Evolutionary conservation across 768 basidiomycete species (phyloP), one percentile per base, ranked within the genome.

Genomic region (Mycena albidolilacea): DNA sequence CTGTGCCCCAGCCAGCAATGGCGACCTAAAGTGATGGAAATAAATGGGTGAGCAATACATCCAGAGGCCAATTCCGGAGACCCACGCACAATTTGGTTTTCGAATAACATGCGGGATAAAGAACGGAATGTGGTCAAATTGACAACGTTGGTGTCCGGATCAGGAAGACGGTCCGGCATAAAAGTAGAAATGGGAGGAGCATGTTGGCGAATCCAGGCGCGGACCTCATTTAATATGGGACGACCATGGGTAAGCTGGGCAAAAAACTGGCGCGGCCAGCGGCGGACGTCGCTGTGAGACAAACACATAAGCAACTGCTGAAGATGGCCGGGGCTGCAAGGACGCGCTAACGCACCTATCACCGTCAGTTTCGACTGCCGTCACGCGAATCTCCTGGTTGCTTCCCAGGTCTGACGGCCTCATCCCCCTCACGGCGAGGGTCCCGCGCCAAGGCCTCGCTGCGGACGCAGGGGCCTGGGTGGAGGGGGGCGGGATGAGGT

Each of bases 311-410:
- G 30, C 30, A 66, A 64, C 65, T 73, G 38, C 41, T 61, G 48
- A 55, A 65, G 14, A 65, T 37, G 41, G 54, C 19, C 30, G 83
- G 84, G 58, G 74, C 55, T 46, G 66, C 67, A 69, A 43, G 48
- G 60, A 86, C 15, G 7, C 30, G 10, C 4, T 46, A 46, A 46
- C 90, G 79, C 85, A 92, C 91, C 86, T 90, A 76, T 92, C 90
- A n/a, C 91, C 90, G 78, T 91, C 91, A 43, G 90, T 91, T 82
- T 92, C 91, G 54, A 91, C 90, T 35, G 90, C 90, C 38, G 90
- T 90, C 76, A 91, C 89, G 64, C 82, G 85, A 62, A 92, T 84
- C 71, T 87, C 86, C 77, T 90, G 89, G 75, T 80, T 86, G 77
- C 83, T 84, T 73, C 81, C 82, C 76, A 83, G 84, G 77, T 88